These are phyloP conservation scores for Penicillium malachiteum DNA, from an alignment of 495 filamentous ascomycete genomes.

Conservation along the genomic window DNA sequence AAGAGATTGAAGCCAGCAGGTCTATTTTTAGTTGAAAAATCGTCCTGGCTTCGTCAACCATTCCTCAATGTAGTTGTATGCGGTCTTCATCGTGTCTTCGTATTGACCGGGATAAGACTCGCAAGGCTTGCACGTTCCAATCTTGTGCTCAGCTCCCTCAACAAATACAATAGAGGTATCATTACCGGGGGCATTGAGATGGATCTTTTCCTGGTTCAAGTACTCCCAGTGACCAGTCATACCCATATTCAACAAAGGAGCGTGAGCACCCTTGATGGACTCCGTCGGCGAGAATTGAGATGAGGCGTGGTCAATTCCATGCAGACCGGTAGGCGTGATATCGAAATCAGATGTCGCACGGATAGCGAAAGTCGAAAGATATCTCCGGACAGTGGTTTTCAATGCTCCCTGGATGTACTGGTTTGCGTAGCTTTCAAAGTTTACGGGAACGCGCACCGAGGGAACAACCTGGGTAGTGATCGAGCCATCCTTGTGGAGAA, in stretches of 20 bases:
- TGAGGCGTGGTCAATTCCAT: slow-evolving; percentile 7
- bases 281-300: slow-evolving; percentile 1
- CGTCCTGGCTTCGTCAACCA: not conserved
- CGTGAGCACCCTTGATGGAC: not conserved
- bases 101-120: not conserved
- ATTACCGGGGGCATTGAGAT: slow-evolving; percentile 4
- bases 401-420: slow-evolving; percentile 2
- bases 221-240: slow-evolving; percentile 19
- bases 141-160: slow-evolving; percentile 9
- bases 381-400: slow-evolving; percentile 11
- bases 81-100: not conserved
- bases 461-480: slow-evolving; percentile 1
- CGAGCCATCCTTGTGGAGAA: slow-evolving; percentile 9
- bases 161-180: slow-evolving; percentile 9
- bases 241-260: slow-evolving; percentile 14
- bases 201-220: slow-evolving; percentile 13
- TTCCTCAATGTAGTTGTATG: not conserved
- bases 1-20: no score
- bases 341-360: slow-evolving; percentile 1
- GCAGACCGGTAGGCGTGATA: not conserved
- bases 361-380: slow-evolving; percentile 7
- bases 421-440: not conserved
- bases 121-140: not conserved
- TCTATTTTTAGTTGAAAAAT: not conserved
- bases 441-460: slow-evolving; percentile 1